Conservation (phyloP, 305 asterid species). For the Solanum hybrid region DNA sequence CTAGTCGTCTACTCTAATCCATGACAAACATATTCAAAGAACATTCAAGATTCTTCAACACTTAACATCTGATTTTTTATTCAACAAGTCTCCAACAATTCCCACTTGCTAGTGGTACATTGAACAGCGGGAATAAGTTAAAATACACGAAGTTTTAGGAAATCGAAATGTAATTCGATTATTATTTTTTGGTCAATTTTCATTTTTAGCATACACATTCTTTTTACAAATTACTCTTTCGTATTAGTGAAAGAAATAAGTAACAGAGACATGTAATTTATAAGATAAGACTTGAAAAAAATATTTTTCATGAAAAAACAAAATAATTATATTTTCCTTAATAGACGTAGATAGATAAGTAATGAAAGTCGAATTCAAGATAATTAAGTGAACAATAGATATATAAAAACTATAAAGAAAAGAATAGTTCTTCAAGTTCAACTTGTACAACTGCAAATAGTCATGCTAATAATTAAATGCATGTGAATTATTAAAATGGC, state of each 20-base stretch:
- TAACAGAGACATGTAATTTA: neutral
- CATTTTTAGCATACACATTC: neutral
- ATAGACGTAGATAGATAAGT: neutral
- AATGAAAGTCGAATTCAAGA: neutral
- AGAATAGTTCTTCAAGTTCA: neutral
- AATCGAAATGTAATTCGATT: neutral
- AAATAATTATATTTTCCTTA: neutral
- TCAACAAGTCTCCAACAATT: neutral
- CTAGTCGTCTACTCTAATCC: neutral
- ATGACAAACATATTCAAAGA: neutral
- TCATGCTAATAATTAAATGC: neutral
- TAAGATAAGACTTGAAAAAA: neutral
- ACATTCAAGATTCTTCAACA: neutral
- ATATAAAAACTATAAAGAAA: neutral
- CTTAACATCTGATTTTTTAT: neutral
- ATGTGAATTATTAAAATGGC: neutral
- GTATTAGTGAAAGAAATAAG: neutral
- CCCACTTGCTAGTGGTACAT: neutral
- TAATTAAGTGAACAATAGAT: neutral
- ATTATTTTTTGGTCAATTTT: neutral
- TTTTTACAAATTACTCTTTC: neutral
- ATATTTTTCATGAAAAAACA: neutral
- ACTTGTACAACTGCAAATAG: neutral
- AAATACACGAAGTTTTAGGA: neutral
- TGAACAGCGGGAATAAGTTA: neutral